Percentiles rank a stretch among this genome's conserved stretches.
Conservation (phyloP, 208 protist species). For the Tritrichomonas musculus region DNA sequence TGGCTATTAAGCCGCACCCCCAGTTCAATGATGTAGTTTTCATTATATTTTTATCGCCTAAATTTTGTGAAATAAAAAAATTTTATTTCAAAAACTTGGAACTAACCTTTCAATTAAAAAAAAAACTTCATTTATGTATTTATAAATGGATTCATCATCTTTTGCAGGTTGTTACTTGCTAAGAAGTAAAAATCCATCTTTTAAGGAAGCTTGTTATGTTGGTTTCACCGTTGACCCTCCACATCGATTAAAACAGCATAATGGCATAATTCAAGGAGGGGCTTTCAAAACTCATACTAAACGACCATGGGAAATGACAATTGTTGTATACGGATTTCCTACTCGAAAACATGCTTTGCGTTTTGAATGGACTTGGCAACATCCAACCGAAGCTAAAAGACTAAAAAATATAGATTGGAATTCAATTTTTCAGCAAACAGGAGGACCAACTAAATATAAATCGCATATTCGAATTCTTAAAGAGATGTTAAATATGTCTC, state of each 20-base stretch:
- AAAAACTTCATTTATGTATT: no score
- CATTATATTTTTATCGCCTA: no score
- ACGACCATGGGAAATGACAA: slow-evolving; percentile 72
- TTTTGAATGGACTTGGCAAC: slow-evolving; percentile 83
- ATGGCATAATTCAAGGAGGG: slow-evolving; percentile 72
- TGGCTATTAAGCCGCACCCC: not conserved
- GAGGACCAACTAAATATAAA: slow-evolving; percentile 8
- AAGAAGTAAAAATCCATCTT: slow-evolving; percentile 13
- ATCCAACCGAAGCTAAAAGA: slow-evolving; percentile 54
- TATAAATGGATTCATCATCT: not conserved
- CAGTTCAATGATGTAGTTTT: not conserved
- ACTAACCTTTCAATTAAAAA: no score
- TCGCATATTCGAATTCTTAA: not conserved
- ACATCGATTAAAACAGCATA: slow-evolving; percentile 73
- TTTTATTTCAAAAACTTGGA: no score
- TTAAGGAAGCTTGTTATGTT: slow-evolving; percentile 58
- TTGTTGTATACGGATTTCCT: slow-evolving; percentile 74
- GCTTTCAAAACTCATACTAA: slow-evolving; percentile 67
- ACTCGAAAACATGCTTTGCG: slow-evolving; percentile 71
- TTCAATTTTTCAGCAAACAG: not conserved
- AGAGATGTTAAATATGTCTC: not conserved
- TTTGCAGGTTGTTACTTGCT: slow-evolving; percentile 33
- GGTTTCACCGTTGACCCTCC: slow-evolving; percentile 76
- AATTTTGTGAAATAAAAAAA: no score
- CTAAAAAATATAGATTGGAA: slow-evolving; percentile 31